Conservation (phyloP, 805 yeast species). For the Debaryomyces maramus region DNA sequence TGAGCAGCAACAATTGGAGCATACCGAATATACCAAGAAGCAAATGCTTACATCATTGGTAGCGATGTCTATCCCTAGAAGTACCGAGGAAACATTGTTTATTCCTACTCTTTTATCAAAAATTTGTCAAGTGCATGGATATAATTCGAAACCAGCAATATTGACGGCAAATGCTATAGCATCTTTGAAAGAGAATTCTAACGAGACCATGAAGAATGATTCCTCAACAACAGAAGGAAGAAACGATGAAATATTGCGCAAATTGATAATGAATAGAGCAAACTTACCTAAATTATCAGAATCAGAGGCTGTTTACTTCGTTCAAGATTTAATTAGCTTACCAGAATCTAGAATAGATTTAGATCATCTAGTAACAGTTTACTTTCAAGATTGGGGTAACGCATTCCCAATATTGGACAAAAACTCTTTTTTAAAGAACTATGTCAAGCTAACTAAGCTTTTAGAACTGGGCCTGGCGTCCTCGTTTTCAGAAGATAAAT, state of each 20-base stretch:
- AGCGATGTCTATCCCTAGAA: conserved; percentile 72
- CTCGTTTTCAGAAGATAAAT: conserved; percentile 7
- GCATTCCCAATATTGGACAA: conserved; percentile 69
- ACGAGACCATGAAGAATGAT: conserved; percentile 9
- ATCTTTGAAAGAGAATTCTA: conserved; percentile 52
- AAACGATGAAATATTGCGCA: conserved; percentile 14
- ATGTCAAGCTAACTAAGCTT: conserved; percentile 46
- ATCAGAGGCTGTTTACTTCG: conserved; percentile 47
- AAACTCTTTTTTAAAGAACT: conserved; percentile 63
- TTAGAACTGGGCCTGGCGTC: conserved; percentile 33
- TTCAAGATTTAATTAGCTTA: conserved; percentile 28
- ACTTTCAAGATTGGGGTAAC: conserved; percentile 77
- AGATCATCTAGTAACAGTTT: conserved; percentile 66
- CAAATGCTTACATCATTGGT: conserved; percentile 47
- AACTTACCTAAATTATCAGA: conserved; percentile 27
- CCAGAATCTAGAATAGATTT: conserved; percentile 57
- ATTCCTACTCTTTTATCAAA: conserved; percentile 71
- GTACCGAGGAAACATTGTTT: conserved; percentile 75
- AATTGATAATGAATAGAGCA: conserved; percentile 27
- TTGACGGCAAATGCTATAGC: conserved; percentile 72
- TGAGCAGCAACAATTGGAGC: conserved; percentile 18
- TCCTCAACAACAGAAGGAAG: conserved; percentile 1
- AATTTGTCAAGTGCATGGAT: conserved; percentile 69
- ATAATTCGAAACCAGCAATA: conserved; percentile 67
- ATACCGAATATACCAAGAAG: conserved; percentile 31